Evolutionary conservation across 2,329 filamentous ascomycete species (phyloP), one percentile per base, ranked within the genome.

Genomic region (Aaosphaeria pasadenensis): DNA sequence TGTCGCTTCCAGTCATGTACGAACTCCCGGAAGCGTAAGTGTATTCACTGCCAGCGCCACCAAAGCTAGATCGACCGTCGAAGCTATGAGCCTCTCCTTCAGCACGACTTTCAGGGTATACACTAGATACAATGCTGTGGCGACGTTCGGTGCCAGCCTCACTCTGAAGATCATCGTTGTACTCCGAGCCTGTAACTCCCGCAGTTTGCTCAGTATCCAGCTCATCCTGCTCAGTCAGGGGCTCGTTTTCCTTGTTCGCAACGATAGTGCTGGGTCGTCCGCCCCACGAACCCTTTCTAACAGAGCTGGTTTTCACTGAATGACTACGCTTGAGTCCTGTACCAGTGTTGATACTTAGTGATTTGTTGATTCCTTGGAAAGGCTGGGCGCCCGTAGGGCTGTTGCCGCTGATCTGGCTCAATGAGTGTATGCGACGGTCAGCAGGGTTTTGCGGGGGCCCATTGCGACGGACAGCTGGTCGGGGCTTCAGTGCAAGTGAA

Each of bases 331-430:
- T 72, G 55, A 95, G 77, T 42, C 82, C 83, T 41, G 82, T 83
- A 39, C 74, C 63, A 29, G 70, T 72, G 42, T 70, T 69, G 35
- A 48, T 57, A 28, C 31, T 38, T 7, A 51, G 44, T 4, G 46
- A 42, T 59, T 51, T 70, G 56, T 50, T 71, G 60, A 41, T 56
- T 45, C 47, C 60, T 17, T 62, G 55, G 45, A 63, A 73, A 5
- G 64, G 66, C 72, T 74, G 61, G 47, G 66, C 66, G 33, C 72
- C 71, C 39, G 71, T 74, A 5, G 84, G 76, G 32, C 82, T 77
- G 62, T 94, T 92, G 66, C 86, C 85, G 46, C 84, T 89, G 58
- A 97, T 95, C 71, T 96, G 89, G 66, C 87, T 95, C 33, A 97
- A 82, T 44, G 90, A 96, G 50, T 95, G 81, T 61, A 97, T 96